These are phyloP conservation scores for Parsonsia alboflavescens DNA, from an alignment of 257 asterid species.

Conservation along the genomic window DNA sequence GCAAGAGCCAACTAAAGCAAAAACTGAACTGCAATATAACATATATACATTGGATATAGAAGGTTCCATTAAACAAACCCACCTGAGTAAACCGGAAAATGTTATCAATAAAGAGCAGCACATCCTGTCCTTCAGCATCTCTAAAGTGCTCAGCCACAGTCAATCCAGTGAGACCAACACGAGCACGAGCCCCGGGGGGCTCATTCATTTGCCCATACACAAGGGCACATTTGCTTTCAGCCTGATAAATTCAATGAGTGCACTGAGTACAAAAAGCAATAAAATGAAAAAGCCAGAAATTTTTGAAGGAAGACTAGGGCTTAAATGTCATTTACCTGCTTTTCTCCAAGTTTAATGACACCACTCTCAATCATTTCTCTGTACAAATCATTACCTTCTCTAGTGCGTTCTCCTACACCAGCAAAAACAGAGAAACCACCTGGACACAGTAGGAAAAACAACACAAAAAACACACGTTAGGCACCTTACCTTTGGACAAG, in stretches of 20 bases:
- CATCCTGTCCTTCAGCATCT: conserved; percentile 99
- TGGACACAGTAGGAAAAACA: conserved; percentile 22
- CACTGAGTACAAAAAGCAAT: neutral
- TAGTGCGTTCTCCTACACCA: conserved; percentile 98
- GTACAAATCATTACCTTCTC: conserved; percentile 98
- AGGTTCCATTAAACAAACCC: conserved; percentile 9
- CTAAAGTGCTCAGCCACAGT: conserved; percentile 99
- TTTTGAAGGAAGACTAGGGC: neutral
- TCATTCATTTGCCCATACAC: conserved; percentile 99
- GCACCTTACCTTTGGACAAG: too few species aligned
- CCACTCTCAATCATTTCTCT: conserved; percentile 99
- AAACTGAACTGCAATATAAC: neutral
- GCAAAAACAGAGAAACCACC: conserved; percentile 99
- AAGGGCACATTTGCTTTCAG: conserved; percentile 94
- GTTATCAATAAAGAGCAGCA: conserved; percentile 97
- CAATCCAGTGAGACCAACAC: conserved; percentile 97
- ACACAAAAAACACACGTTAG: too few species aligned
- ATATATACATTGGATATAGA: neutral
- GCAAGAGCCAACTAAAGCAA: neutral
- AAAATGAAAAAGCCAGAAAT: neutral
- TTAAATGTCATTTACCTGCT: conserved; percentile 52
- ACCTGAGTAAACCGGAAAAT: conserved; percentile 98
- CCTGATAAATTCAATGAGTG: conserved; percentile 28
- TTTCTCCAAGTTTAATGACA: conserved; percentile 94
- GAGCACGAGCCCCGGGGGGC: conserved; percentile 99